Evolutionary conservation across 192 early-diverging fungal species (phyloP).

Genomic region (Backusella liffmaniae): DNA sequence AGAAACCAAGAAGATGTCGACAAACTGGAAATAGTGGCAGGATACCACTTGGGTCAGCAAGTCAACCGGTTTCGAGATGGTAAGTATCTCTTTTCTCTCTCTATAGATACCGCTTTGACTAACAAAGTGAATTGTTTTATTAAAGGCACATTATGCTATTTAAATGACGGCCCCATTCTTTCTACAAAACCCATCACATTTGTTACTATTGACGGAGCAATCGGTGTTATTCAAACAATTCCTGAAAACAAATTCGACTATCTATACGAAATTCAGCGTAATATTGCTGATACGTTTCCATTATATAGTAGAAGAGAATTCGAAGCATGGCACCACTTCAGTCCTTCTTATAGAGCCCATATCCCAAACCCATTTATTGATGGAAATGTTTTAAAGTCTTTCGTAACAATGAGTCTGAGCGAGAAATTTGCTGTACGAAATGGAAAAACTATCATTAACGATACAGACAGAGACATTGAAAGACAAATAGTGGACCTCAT

Average conservation of each 20-base stretch:
- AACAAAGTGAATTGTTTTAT: neutral
- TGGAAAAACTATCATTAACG: neutral
- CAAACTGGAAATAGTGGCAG: constrained; percentile 56
- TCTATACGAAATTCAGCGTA: constrained; percentile 62
- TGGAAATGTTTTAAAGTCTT: constrained; percentile 90
- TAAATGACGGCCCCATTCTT: constrained; percentile 62
- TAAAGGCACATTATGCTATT: neutral
- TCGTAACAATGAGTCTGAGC: constrained; percentile 34
- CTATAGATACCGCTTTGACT: neutral
- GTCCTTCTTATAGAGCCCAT: constrained; percentile 46
- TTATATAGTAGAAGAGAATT: constrained; percentile 64
- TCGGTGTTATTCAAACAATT: constrained; percentile 77
- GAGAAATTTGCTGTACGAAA: neutral
- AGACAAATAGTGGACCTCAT: neutral
- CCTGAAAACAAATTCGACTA: constrained; percentile 55
- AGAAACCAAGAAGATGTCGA: constrained; percentile 10
- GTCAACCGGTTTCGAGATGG: constrained; percentile 81
- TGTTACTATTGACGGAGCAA: constrained; percentile 74
- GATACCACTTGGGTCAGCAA: constrained; percentile 77
- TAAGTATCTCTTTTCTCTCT: constrained; percentile 17
- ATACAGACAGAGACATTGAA: neutral
- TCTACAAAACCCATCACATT: constrained; percentile 58
- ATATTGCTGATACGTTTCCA: constrained; percentile 54
- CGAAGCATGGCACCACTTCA: constrained; percentile 63
- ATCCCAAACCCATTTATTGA: constrained; percentile 70